Percentiles rank a stretch among this genome's conserved stretches.
phyloP scores from a whole-genome alignment of 2,329 filamentous ascomycete species.

The Diaporthe destruens region DNA sequence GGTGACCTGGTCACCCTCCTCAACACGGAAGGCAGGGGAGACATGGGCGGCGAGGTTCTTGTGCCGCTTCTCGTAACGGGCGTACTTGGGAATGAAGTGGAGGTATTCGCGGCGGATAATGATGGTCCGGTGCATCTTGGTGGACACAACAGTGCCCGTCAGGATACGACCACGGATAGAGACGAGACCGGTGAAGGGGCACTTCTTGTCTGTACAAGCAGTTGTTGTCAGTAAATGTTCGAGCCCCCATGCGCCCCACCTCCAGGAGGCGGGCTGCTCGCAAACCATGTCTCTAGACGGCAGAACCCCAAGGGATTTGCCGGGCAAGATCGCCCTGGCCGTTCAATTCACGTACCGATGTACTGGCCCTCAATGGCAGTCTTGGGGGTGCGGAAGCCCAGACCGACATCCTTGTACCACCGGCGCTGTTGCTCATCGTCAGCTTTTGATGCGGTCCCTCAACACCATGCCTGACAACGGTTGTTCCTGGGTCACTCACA shows the following conservation, averaged over 20 bases:
- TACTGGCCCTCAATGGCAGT: slow-evolving; percentile 98
- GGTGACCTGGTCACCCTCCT: slow-evolving; percentile 99
- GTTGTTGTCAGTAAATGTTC: slow-evolving; percentile 41
- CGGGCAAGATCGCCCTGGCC: not conserved
- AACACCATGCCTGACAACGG: slow-evolving; percentile 1
- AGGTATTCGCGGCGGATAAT: slow-evolving; percentile 99
- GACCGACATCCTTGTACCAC: slow-evolving; percentile 99
- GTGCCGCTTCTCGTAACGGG: slow-evolving; percentile 99
- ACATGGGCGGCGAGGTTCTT: slow-evolving; percentile 99
- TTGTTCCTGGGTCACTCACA: slow-evolving; percentile 72
- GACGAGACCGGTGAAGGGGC: slow-evolving; percentile 98
- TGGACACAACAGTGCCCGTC: slow-evolving; percentile 98
- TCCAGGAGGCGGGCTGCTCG: slow-evolving; percentile 4
- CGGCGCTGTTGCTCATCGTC: slow-evolving; percentile 40
- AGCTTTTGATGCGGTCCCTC: slow-evolving; percentile 20
- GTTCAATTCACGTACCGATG: slow-evolving; percentile 82
- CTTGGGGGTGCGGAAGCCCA: slow-evolving; percentile 99
- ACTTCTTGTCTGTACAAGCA: slow-evolving; percentile 93
- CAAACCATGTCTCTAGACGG: slow-evolving; percentile 4
- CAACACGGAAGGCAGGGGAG: slow-evolving; percentile 99
- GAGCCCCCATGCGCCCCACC: not conserved
- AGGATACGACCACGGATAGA: slow-evolving; percentile 99
- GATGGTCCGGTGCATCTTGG: slow-evolving; percentile 99
- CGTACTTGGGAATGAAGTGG: slow-evolving; percentile 99
- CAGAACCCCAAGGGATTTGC: not conserved